phyloP scores from a whole-genome alignment of 352 stramenopile species.

The Thraustochytrium sp. region DNA sequence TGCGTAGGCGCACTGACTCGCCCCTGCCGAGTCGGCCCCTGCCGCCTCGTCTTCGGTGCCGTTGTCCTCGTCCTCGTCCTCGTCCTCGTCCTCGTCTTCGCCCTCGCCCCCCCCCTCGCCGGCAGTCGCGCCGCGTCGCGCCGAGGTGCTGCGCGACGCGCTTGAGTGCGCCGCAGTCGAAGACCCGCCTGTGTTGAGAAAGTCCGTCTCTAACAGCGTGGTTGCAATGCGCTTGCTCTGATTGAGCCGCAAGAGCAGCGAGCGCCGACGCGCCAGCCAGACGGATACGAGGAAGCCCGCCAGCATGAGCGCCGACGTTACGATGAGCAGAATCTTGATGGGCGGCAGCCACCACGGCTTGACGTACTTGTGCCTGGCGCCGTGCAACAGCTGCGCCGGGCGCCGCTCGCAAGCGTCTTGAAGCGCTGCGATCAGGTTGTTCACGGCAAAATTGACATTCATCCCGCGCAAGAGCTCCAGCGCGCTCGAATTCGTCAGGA shows the following conservation, averaged over 20 bases:
- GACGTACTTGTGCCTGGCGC: background rate
- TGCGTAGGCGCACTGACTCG: too few relatives aligned
- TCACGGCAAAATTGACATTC: conserved; percentile 27
- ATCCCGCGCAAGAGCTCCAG: background rate
- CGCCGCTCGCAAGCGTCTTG: background rate
- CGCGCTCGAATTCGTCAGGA: background rate
- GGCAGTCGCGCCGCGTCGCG: background rate
- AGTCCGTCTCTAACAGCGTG: conserved; percentile 4
- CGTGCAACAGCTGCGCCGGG: background rate
- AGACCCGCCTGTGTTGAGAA: conserved; percentile 20
- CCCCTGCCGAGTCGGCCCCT: too few relatives aligned
- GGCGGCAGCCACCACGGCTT: conserved; percentile 20
- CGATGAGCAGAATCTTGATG: conserved; percentile 8
- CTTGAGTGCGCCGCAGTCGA: background rate
- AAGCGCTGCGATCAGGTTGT: conserved; percentile 9
- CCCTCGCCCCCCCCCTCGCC: too few relatives aligned
- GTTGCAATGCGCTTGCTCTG: background rate
- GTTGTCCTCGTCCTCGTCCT: too few relatives aligned
- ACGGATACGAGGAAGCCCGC: background rate
- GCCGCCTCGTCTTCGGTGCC: too few relatives aligned
- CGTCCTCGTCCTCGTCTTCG: background rate
- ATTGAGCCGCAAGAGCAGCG: background rate
- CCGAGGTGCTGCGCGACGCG: background rate
- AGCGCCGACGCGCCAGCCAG: background rate
- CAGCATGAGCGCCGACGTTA: background rate